These are phyloP conservation scores for Phytophthora sp. DNA, from an alignment of 352 stramenopile species.

Conservation along the genomic window DNA sequence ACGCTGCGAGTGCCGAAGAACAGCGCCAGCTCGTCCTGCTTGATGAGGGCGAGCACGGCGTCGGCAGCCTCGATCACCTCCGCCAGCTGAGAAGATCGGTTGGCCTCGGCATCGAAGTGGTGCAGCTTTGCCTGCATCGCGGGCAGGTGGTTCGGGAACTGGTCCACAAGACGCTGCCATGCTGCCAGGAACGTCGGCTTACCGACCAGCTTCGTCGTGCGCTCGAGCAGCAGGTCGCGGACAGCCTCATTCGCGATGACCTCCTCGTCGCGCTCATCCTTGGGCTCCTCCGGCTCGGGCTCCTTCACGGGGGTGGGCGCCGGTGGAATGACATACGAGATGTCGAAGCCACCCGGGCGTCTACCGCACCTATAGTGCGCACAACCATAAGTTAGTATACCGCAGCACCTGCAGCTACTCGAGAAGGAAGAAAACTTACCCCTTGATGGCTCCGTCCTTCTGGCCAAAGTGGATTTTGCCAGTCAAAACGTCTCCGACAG, in stretches of 20 bases:
- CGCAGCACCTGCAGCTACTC: neutral
- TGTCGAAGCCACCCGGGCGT: slow-evolving; percentile 69
- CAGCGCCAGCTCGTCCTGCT: slow-evolving; percentile 67
- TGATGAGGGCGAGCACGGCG: slow-evolving; percentile 61
- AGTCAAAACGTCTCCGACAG: slow-evolving; percentile 66
- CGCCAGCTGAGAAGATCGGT: slow-evolving; percentile 44
- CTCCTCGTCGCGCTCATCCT: slow-evolving; percentile 74
- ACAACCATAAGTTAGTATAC: slow-evolving; percentile 5
- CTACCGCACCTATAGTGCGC: slow-evolving; percentile 41
- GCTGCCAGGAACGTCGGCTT: slow-evolving; percentile 68
- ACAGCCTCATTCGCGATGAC: slow-evolving; percentile 74
- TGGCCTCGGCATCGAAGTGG: slow-evolving; percentile 71
- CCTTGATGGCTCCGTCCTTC: slow-evolving; percentile 69
- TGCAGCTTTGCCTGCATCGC: slow-evolving; percentile 74
- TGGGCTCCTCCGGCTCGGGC: slow-evolving; percentile 64
- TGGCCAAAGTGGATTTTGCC: slow-evolving; percentile 81
- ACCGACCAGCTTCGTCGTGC: slow-evolving; percentile 69
- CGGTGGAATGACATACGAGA: slow-evolving; percentile 79
- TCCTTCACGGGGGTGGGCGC: slow-evolving; percentile 63
- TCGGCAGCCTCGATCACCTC: slow-evolving; percentile 66
- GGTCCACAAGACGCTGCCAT: slow-evolving; percentile 51
- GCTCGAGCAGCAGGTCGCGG: slow-evolving; percentile 70
- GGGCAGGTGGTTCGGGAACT: slow-evolving; percentile 67
- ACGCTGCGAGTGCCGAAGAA: slow-evolving; percentile 79
- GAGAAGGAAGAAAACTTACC: slow-evolving; percentile 27